Evolutionary conservation across 78 protist genomes (phyloP), one percentile per base, ranked within the genome.

Genomic region (Dictyostelium brefeldianum): DNA sequence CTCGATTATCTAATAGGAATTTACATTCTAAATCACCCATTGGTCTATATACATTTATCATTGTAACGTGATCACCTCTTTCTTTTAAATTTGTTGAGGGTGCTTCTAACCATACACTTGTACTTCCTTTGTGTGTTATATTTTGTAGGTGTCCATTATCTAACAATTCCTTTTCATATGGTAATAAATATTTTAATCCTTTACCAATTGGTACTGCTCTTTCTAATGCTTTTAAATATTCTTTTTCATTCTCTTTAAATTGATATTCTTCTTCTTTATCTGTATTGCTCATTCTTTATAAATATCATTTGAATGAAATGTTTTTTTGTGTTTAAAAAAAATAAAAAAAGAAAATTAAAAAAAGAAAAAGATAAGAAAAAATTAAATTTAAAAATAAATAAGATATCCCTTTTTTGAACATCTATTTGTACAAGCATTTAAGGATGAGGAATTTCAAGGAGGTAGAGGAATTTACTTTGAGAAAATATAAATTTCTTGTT

Each of bases 11-110:
- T 1, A 95, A 2, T 10, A 96, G 71, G 53, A 53, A 96, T 5
- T n/a, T 46, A 17, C 36, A 36, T 43, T 96, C 97, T 1, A 36
- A 4, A 80, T 95, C 96, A 20, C 91, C 91, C 91, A 83, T 83
- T 12, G 94, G 97, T 36, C 97, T 48, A 71, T 94, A 95, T 12
- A 95, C 97, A 64, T 81, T 75, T 18, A 79, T 92, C 27, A 27
- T 12, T 14, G 65, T 85, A 10, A 59, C 81, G 8, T 0, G 0
- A 18, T 12, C 3, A 1, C 18, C 27, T 54, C 3, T 54, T 18
- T 70, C 27, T 36, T 14, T 11, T 2, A 41, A 5, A 7, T n/a
- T 51, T 8, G 65, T 22, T 51, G 69, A 51, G 6, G 69, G 43
- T 51, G 94, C 65, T 46, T 87, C 94, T 53, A 94, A 69, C 95